Evolutionary conservation across 2,329 filamentous ascomycete genomes (phyloP).

Genomic region (Penicillium sp.): DNA sequence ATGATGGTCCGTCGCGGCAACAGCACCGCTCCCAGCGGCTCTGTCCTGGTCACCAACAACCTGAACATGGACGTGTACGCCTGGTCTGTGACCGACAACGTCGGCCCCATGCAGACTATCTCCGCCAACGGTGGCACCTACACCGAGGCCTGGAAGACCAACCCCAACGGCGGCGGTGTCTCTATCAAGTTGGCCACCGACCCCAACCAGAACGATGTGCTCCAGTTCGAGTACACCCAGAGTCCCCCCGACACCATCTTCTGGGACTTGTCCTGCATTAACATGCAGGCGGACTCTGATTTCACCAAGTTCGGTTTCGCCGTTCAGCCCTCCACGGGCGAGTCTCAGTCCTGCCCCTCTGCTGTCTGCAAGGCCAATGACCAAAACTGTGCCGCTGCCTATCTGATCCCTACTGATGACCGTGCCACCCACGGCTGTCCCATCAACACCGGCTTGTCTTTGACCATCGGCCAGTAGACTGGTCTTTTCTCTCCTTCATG

Average conservation of each 20-base stretch:
- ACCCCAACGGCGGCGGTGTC: conserved; percentile 39
- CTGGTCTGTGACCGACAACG: conserved; percentile 37
- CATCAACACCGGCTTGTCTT: conserved; percentile 29
- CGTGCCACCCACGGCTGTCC: conserved; percentile 41
- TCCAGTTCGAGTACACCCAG: conserved; percentile 43
- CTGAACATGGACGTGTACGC: conserved; percentile 36
- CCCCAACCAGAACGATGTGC: conserved; percentile 31
- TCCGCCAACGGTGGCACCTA: conserved; percentile 32
- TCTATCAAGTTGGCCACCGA: conserved; percentile 40
- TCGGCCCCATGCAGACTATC: conserved; percentile 34
- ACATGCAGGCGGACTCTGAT: conserved; percentile 29
- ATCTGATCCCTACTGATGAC: conserved; percentile 39
- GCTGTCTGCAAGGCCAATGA: conserved; percentile 37
- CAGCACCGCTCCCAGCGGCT: conserved; percentile 21
- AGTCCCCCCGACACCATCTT: conserved; percentile 28
- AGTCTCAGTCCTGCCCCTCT: conserved; percentile 26
- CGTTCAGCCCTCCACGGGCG: conserved; percentile 27
- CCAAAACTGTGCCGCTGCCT: conserved; percentile 34
- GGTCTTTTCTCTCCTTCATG: conserved; percentile 1
- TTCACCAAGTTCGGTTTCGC: conserved; percentile 36
- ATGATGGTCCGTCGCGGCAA: conserved; percentile 24
- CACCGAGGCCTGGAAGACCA: conserved; percentile 32
- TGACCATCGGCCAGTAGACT: conserved; percentile 31
- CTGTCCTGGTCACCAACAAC: conserved; percentile 38
- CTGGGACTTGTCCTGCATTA: conserved; percentile 41